A percentile compares a stretch with the other conserved stretches of the same genome.
phyloP scores from a whole-genome alignment of 2,329 filamentous ascomycete species.

The Colletotrichum lindemuthianum region DNA sequence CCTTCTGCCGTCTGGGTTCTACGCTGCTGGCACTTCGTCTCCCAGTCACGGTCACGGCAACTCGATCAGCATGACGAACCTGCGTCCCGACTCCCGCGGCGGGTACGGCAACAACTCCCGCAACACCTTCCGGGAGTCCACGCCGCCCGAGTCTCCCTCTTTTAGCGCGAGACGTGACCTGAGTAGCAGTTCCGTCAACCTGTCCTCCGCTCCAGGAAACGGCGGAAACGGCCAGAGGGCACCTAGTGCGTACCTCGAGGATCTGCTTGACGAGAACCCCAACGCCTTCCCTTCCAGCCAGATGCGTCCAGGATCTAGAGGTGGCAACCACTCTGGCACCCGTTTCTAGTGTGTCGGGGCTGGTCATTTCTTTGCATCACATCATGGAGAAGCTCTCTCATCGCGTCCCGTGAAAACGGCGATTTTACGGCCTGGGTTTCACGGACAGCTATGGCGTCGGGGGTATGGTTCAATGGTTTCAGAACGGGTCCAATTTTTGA shows the following conservation, averaged over 20 bases:
- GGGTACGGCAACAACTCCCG: conserved; percentile 53
- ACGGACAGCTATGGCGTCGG: conserved; percentile 28
- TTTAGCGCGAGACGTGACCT: conserved; percentile 58
- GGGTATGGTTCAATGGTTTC: conserved; percentile 23
- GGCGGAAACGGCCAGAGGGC: conserved; percentile 76
- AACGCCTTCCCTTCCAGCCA: conserved; percentile 58
- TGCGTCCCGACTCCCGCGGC: conserved; percentile 68
- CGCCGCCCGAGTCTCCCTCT: conserved; percentile 73
- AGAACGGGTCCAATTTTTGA: conserved; percentile 28
- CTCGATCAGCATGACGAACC: conserved; percentile 69
- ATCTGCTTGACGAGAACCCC: conserved; percentile 82
- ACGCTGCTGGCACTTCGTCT: conserved; percentile 74
- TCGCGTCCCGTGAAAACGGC: conserved; percentile 26
- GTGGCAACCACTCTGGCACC: conserved; percentile 20
- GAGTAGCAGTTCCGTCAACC: conserved; percentile 74
- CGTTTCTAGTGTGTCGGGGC: conserved; percentile 9
- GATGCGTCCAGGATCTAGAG: conserved; percentile 43
- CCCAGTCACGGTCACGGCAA: conserved; percentile 56
- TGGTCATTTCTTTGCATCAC: conserved; percentile 1
- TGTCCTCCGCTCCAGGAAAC: conserved; percentile 64
- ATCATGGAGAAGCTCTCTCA: conserved; percentile 2
- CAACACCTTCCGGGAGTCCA: conserved; percentile 56
- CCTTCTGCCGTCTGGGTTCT: conserved; percentile 93
- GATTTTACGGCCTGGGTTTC: conserved; percentile 21
- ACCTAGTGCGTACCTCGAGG: conserved; percentile 90